These are phyloP conservation scores for Dothideomycetidae sp. DNA, from an alignment of 2,329 filamentous ascomycete species.

Conservation along the genomic window DNA sequence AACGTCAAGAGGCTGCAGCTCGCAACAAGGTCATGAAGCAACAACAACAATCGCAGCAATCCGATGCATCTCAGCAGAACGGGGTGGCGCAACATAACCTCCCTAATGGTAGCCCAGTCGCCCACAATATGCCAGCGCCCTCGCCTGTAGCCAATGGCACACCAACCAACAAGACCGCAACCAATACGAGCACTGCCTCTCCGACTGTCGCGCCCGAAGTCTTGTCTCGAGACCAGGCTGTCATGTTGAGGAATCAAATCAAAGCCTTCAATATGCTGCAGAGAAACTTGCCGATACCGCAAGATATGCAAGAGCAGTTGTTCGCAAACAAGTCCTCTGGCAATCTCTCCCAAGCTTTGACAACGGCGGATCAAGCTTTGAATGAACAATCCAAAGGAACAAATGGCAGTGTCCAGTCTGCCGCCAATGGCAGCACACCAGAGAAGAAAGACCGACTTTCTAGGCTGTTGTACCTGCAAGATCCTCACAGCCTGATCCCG, in stretches of 20 bases:
- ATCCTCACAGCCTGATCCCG: slow-evolving; percentile 48
- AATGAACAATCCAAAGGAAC: slow-evolving; percentile 34
- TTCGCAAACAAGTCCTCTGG: slow-evolving; percentile 44
- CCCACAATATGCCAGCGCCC: slow-evolving; percentile 23
- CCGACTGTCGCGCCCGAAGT: slow-evolving; percentile 20
- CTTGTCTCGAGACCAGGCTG: slow-evolving; percentile 67
- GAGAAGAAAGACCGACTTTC: slow-evolving; percentile 23
- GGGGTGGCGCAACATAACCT: slow-evolving; percentile 25
- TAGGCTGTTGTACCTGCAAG: slow-evolving; percentile 59
- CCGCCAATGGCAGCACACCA: slow-evolving; percentile 27
- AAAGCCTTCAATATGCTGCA: slow-evolving; percentile 79
- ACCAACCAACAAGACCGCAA: slow-evolving; percentile 11
- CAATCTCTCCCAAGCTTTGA: slow-evolving; percentile 26
- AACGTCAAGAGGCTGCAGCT: slow-evolving; percentile 32
- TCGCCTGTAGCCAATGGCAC: slow-evolving; percentile 17
- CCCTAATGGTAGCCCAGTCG: slow-evolving; percentile 36
- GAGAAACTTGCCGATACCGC: slow-evolving; percentile 71
- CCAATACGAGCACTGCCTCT: slow-evolving; percentile 16
- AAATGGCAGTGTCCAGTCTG: slow-evolving; percentile 25
- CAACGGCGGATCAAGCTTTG: slow-evolving; percentile 35
- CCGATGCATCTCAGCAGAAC: slow-evolving; percentile 37
- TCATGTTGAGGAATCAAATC: slow-evolving; percentile 70
- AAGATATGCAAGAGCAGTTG: slow-evolving; percentile 65
- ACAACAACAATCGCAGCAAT: slow-evolving; percentile 33
- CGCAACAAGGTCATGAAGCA: slow-evolving; percentile 31